A percentile compares a stretch with the other conserved stretches of the same genome.
phyloP scores from a whole-genome alignment of 306 rosid genomes.

The Dalbergia oliveri region DNA sequence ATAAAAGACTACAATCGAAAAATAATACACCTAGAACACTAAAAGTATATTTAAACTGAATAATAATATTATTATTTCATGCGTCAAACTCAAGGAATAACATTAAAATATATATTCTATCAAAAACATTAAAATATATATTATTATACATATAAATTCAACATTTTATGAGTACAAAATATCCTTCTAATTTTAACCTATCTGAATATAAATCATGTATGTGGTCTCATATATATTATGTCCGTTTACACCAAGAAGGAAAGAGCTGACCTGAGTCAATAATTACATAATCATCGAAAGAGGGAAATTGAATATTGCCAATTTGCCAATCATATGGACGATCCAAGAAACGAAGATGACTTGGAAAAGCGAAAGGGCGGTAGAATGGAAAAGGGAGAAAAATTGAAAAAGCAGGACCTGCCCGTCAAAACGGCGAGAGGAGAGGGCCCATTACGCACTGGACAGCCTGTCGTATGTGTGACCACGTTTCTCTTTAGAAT shows the following conservation, averaged over 20 bases:
- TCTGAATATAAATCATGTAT: background rate
- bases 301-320: background rate
- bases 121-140: no score
- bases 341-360: background rate
- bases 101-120: no score
- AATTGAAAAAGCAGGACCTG: slow-evolving; percentile 5
- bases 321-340: background rate
- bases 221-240: background rate
- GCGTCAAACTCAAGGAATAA: no score
- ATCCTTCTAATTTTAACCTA: slow-evolving; percentile 22
- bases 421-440: slow-evolving; percentile 33
- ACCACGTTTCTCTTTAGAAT: slow-evolving; percentile 42
- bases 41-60: no score
- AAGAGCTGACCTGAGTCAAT: background rate
- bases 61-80: no score
- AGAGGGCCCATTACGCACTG: slow-evolving; percentile 5
- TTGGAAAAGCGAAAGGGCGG: background rate
- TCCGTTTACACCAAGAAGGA: background rate
- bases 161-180: background rate
- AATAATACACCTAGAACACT: no score
- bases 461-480: slow-evolving; percentile 43
- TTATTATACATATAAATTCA: no score
- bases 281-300: slow-evolving; percentile 33
- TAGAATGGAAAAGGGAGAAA: background rate
- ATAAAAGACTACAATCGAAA: no score